phyloP scores from a whole-genome alignment of 176 grass and related monocot species.

The Oryza punctata region DNA sequence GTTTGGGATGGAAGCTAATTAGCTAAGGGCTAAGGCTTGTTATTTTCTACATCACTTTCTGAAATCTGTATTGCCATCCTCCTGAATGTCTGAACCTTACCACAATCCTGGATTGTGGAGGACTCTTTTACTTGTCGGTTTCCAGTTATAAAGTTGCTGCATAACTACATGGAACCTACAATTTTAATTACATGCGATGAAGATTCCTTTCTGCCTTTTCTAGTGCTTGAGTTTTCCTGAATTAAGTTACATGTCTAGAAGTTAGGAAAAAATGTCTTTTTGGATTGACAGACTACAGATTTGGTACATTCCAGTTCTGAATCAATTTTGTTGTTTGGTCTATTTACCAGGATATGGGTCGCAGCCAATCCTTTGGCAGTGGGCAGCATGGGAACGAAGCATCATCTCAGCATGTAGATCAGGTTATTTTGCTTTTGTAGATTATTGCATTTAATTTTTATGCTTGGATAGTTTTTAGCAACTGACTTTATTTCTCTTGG shows the following conservation, averaged over 20 bases:
- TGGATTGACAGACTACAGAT: background rate
- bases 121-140: background rate
- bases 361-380: conserved; percentile 54
- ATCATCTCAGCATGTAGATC: conserved; percentile 47
- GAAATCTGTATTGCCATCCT: background rate
- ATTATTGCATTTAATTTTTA: background rate
- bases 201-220: background rate
- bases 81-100: background rate
- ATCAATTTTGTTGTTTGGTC: background rate
- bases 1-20: background rate
- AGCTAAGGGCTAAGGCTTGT: background rate
- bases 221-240: background rate
- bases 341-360: conserved; percentile 57
- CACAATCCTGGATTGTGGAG: background rate
- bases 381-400: conserved; percentile 47
- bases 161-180: background rate
- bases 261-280: background rate
- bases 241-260: background rate
- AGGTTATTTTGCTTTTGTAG: conserved; percentile 50
- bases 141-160: background rate
- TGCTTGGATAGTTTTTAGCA: background rate
- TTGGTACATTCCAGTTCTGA: background rate
- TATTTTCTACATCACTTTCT: background rate
- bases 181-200: background rate
- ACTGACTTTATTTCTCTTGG: conserved; percentile 10